Conservation (phyloP, 2,329 filamentous ascomycete genomes). For the Cryphonectria parasitica region DNA sequence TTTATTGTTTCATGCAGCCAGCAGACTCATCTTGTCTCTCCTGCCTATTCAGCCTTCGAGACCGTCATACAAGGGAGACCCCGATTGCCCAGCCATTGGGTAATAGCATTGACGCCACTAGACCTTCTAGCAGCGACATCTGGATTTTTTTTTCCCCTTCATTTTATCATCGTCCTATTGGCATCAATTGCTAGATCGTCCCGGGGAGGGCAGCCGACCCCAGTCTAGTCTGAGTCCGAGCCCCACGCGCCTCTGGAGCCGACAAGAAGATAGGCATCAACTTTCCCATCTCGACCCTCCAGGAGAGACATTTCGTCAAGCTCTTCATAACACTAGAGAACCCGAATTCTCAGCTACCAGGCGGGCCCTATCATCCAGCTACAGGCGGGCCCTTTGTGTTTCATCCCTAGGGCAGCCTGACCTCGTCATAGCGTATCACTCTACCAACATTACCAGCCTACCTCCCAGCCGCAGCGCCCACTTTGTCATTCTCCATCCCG, state of each 20-base stretch:
- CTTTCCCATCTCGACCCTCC: background rate
- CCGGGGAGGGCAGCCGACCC: conserved; percentile 9
- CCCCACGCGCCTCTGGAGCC: conserved; percentile 5
- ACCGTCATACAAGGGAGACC: conserved; percentile 12
- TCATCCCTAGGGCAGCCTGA: conserved; percentile 20
- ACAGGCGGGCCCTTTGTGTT: conserved; percentile 18
- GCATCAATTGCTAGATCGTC: conserved; percentile 9
- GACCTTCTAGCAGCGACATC: background rate
- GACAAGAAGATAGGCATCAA: background rate
- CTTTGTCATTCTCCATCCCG: conserved; percentile 17
- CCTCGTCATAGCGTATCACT: conserved; percentile 15
- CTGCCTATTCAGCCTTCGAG: conserved; percentile 11
- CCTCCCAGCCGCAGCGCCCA: conserved; percentile 14
- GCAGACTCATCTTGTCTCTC: conserved; percentile 18
- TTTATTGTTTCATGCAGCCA: conserved; percentile 28
- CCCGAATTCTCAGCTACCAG: background rate
- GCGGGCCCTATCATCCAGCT: background rate
- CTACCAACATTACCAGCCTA: conserved; percentile 9
- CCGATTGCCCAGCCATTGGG: conserved; percentile 11
- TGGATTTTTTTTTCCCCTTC: background rate
- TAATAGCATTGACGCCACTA: background rate
- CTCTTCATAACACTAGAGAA: background rate
- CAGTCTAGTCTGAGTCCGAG: conserved; percentile 14
- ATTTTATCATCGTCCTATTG: conserved; percentile 14
- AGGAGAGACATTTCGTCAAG: background rate